Evolutionary conservation across 78 protist species (phyloP), one percentile per base, ranked within the genome.

Genomic region (Acrasis kona): DNA sequence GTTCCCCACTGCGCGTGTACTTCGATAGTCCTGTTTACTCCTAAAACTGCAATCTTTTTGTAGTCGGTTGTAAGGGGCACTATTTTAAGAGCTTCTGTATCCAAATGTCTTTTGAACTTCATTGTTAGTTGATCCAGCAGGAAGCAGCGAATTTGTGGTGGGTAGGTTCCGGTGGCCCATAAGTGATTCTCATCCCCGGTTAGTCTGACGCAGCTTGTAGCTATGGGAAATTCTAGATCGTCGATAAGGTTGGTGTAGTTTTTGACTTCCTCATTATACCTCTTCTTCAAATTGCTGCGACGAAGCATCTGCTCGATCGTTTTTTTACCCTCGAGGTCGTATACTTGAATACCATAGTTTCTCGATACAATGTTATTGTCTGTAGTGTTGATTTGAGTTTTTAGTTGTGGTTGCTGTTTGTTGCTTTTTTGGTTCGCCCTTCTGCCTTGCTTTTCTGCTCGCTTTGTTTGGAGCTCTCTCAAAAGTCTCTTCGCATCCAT

Each of bases 161-260:
- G 92, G 41, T 92, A 95, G 19, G 41, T 39, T 3, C 98, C 98
- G 5, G 94, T 76, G 2, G 94, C 93, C 36, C 80, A 5, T 2
- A 96, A 0, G 74, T 83, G 80, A 61, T 78, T 29, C 6, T 91
- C 89, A 70, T 96, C 96, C 4, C 32, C 66, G 10, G 93, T 42
- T n/a, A 88, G 0, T 37, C 71, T 38, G 10, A 91, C 72, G 29
- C 41, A 3, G 5, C 35, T 29, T 9, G 91, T 78, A 36, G 93
- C 70, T 0, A 78, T 65, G 3, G 96, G 97, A 67, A 95, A 91
- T n/a, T 81, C 80, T 19, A 96, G 82, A 79, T 96, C 98, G 80
- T 97, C 98, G 34, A 97, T 50, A 28, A 97, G 77, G 76, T 91
- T 91, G 41, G 95, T 72, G 76, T 95, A 87, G 4, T 39, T 39